Conservation (phyloP, 2,329 filamentous ascomycete genomes). For the Trichoderma aggressivum region DNA sequence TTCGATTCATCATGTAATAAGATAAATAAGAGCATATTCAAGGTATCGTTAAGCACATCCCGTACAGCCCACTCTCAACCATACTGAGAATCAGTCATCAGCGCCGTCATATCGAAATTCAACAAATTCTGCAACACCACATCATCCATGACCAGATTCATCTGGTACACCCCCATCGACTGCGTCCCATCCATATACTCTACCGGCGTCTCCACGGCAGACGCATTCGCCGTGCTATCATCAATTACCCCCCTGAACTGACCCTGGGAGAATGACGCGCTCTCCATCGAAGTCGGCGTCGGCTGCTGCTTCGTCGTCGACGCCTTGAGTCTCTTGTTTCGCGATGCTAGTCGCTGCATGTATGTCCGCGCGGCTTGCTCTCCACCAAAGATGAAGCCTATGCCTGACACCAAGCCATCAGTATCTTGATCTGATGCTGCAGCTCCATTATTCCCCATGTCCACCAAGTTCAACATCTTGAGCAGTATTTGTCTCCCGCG, state of each 20-base stretch:
- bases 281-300: not conserved
- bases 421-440: slow-evolving; percentile 5
- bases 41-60: not conserved
- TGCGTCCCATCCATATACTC: not conserved
- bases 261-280: not conserved
- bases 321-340: not conserved
- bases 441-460: not conserved
- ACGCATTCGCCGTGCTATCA: not conserved
- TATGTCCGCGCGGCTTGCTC: slow-evolving; percentile 17
- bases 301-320: not conserved
- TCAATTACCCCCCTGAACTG: not conserved
- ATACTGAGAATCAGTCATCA: slow-evolving; percentile 8
- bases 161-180: not conserved
- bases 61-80: not conserved
- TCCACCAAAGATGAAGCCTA: slow-evolving; percentile 19
- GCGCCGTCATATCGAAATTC: slow-evolving; percentile 20
- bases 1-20: not conserved
- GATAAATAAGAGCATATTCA: not conserved
- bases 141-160: slow-evolving; percentile 17
- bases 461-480: slow-evolving; percentile 12
- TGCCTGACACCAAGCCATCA: slow-evolving; percentile 2
- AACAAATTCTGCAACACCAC: slow-evolving; percentile 10
- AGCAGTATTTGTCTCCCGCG: slow-evolving; percentile 17
- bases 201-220: not conserved
- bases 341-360: slow-evolving; percentile 13